These are phyloP conservation scores for Wickerhamomyces rabaulensis DNA, from an alignment of 805 yeast species.

Conservation along the genomic window DNA sequence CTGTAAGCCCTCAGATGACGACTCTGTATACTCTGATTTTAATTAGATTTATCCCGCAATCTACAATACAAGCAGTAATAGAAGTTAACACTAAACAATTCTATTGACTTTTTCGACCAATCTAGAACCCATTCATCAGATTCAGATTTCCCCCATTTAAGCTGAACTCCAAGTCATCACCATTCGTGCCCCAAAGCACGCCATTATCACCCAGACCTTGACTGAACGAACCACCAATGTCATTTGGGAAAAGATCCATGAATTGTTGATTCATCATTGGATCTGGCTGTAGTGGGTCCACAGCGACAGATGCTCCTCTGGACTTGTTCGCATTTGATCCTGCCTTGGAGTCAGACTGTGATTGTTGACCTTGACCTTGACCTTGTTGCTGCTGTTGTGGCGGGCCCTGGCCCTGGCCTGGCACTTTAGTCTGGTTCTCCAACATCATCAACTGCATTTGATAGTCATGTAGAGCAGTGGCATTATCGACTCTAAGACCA, in stretches of 20 bases:
- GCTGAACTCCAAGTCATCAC: conserved; percentile 8
- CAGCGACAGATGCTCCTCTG: conserved; percentile 14
- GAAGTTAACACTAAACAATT: too few relatives aligned
- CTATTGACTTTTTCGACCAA: too few relatives aligned
- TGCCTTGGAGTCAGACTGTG: background rate
- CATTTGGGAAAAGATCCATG: conserved; percentile 21
- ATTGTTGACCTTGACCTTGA: background rate
- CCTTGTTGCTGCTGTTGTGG: background rate
- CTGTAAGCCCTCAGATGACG: too few relatives aligned
- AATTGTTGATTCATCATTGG: conserved; percentile 14
- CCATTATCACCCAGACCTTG: background rate
- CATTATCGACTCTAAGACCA: conserved; percentile 17
- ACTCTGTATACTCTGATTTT: too few relatives aligned
- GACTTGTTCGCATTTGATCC: background rate
- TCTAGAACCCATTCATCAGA: conserved; percentile 12
- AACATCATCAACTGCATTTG: conserved; percentile 72
- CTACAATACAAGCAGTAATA: too few relatives aligned
- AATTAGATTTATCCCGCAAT: too few relatives aligned
- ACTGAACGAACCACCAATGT: conserved; percentile 1
- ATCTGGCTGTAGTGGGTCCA: conserved; percentile 25
- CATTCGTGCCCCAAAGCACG: background rate
- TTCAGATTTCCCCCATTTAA: conserved; percentile 5
- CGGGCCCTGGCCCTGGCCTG: conserved; percentile 2
- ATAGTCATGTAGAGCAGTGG: conserved; percentile 68
- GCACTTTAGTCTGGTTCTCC: conserved; percentile 63